Base-by-base conservation (phyloP, 306 rosid species). In the Gynostemma pentaphyllum region DNA sequence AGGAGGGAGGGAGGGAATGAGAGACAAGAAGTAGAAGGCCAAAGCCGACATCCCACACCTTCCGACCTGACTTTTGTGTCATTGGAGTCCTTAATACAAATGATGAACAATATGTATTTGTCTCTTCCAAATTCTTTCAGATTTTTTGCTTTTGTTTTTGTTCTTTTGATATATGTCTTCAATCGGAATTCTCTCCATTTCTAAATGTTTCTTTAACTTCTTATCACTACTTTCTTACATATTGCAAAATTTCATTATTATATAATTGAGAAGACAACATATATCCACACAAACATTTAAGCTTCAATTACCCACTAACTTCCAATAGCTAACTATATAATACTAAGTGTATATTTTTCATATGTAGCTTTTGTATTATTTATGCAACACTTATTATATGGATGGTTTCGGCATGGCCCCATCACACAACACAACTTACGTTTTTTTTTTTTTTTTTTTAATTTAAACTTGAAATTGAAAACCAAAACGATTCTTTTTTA, bases 101-200 rank as follows among this genome's bases (percentile, higher is more conserved):
- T 81, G 75, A 78, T 76, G 72, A 83, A 69, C 83, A 83, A 75
- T 62, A 72, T 78, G 68, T 80, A 81, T 80, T 80, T 86, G 82
- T 80, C 85, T 75, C 72, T 76, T 72, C 87, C 78, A 72, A 51
- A 53, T n/a, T n/a, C n/a, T n/a, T n/a, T n/a, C n/a, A n/a, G n/a
- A n/a, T n/a, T n/a, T n/a, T n/a, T n/a, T n/a, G n/a, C n/a, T n/a
- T n/a, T n/a, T n/a, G n/a, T n/a, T n/a, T n/a, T n/a, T n/a, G n/a
- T n/a, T n/a, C n/a, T n/a, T n/a, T n/a, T n/a, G n/a, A n/a, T n/a
- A n/a, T n/a, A n/a, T n/a, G n/a, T n/a, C n/a, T n/a, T n/a, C n/a
- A n/a, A n/a, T n/a, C n/a, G n/a, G n/a, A n/a, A n/a, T n/a, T n/a
- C n/a, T n/a, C n/a, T n/a, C n/a, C n/a, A n/a, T n/a, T n/a, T n/a